phyloP scores from a whole-genome alignment of 257 asterid species.

The Linaria vulgaris region DNA sequence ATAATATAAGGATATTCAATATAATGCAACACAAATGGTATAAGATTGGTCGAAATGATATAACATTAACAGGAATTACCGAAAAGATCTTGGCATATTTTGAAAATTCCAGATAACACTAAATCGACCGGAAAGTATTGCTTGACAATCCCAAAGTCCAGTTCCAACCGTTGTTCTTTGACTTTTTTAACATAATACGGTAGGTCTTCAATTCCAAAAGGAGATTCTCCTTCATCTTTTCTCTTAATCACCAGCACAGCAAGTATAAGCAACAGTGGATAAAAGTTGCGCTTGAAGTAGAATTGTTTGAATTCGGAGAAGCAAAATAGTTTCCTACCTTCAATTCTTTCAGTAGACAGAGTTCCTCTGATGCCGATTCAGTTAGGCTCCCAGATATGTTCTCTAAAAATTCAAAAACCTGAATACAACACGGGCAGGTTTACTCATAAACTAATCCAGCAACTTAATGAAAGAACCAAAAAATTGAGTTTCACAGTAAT shows the following conservation, averaged over 20 bases:
- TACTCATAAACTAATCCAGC: conserved; percentile 3
- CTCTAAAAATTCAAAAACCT: conserved; percentile 92
- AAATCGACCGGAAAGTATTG: conserved; percentile 76
- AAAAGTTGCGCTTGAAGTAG: conserved; percentile 6
- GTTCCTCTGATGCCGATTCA: conserved; percentile 79
- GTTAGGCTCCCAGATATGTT: conserved; percentile 72
- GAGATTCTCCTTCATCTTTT: conserved; percentile 74
- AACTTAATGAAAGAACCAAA: conserved; percentile 1
- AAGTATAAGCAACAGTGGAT: conserved; percentile 19
- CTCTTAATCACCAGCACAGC: conserved; percentile 45
- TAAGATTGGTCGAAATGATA: background rate
- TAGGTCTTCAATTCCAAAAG: conserved; percentile 86
- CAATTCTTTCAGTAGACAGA: conserved; percentile 64
- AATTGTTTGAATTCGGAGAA: background rate
- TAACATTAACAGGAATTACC: conserved; percentile 46
- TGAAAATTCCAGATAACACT: conserved; percentile 92
- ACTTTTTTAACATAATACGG: conserved; percentile 69
- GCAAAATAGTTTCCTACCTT: conserved; percentile 53
- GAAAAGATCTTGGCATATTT: conserved; percentile 88
- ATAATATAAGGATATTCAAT: conserved; percentile 21
- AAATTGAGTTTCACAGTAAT: conserved; percentile 9
- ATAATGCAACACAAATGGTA: conserved; percentile 11
- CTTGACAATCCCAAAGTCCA: conserved; percentile 78
- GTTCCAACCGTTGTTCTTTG: conserved; percentile 61
- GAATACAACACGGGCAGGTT: conserved; percentile 26